Conservation (phyloP, 192 early-diverging fungal genomes). For the Chytriomyces hyalinus region DNA sequence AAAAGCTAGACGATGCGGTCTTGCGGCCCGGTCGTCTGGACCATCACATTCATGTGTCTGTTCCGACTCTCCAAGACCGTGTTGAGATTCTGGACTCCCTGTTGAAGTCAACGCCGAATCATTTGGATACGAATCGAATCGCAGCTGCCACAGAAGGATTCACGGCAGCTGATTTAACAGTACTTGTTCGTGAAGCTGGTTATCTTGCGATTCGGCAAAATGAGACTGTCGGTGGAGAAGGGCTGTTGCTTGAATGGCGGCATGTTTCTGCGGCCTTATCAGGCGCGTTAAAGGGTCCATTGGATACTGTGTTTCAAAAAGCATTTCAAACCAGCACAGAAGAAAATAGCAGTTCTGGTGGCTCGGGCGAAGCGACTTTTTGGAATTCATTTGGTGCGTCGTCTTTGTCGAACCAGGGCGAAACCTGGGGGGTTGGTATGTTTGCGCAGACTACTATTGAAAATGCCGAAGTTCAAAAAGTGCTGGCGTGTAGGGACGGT, state of each 20-base stretch:
- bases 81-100: slow-evolving; percentile 62
- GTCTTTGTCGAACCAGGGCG: background rate
- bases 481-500: background rate
- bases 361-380: slow-evolving; percentile 14
- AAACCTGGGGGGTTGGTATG: background rate
- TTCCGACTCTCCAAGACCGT: slow-evolving; percentile 57
- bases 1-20: slow-evolving; percentile 85
- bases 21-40: slow-evolving; percentile 87
- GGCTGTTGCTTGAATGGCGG: slow-evolving; percentile 6
- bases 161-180: slow-evolving; percentile 68
- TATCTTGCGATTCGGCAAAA: slow-evolving; percentile 6
- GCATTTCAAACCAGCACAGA: slow-evolving; percentile 29
- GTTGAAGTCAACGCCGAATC: background rate
- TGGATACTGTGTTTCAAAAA: slow-evolving; percentile 4
- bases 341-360: background rate
- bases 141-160: slow-evolving; percentile 64
- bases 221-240: background rate
- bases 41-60: slow-evolving; percentile 72
- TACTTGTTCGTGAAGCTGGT: slow-evolving; percentile 41
- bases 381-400: slow-evolving; percentile 24
- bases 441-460: slow-evolving; percentile 11
- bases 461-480: background rate
- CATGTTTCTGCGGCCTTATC: slow-evolving; percentile 38
- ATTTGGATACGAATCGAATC: slow-evolving; percentile 51
- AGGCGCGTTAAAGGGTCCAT: slow-evolving; percentile 20